phyloP scores from a whole-genome alignment of 148 eudicot species.

The Bassia scoparia region DNA sequence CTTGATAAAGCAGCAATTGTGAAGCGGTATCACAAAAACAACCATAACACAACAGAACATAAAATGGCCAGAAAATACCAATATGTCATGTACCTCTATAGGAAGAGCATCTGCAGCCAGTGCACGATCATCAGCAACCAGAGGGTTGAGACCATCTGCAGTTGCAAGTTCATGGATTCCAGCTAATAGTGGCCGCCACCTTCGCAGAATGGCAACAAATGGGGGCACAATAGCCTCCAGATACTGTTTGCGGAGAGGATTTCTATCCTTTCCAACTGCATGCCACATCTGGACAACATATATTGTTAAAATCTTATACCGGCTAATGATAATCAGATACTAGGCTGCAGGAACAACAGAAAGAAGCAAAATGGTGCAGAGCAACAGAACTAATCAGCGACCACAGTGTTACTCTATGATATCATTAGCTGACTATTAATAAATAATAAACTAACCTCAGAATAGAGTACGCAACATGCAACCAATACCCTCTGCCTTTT shows the following conservation, averaged over 20 bases:
- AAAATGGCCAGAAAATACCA: background rate
- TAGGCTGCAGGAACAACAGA: background rate
- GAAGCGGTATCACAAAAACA: background rate
- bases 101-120: conserved; percentile 91
- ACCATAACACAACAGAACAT: background rate
- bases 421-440: background rate
- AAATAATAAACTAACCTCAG: conserved; percentile 69
- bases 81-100: conserved; percentile 57
- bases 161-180: conserved; percentile 96
- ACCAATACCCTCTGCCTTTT: conserved; percentile 96
- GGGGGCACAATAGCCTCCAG: conserved; percentile 91
- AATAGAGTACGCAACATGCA: conserved; percentile 83
- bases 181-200: conserved; percentile 96
- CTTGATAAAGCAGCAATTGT: background rate
- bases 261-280: conserved; percentile 73
- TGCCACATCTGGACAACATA: conserved; percentile 74
- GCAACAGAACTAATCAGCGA: conserved; percentile 11
- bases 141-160: conserved; percentile 82
- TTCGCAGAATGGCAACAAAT: conserved; percentile 81
- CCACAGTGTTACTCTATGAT: conserved; percentile 2
- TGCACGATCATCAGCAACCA: conserved; percentile 82
- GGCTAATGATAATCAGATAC: conserved; percentile 3
- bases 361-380: too few relatives aligned
- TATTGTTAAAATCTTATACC: background rate
- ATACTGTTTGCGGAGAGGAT: conserved; percentile 81